Evolutionary conservation across 2,329 filamentous ascomycete genomes (phyloP).

Genomic region (Apiospora phragmitis): DNA sequence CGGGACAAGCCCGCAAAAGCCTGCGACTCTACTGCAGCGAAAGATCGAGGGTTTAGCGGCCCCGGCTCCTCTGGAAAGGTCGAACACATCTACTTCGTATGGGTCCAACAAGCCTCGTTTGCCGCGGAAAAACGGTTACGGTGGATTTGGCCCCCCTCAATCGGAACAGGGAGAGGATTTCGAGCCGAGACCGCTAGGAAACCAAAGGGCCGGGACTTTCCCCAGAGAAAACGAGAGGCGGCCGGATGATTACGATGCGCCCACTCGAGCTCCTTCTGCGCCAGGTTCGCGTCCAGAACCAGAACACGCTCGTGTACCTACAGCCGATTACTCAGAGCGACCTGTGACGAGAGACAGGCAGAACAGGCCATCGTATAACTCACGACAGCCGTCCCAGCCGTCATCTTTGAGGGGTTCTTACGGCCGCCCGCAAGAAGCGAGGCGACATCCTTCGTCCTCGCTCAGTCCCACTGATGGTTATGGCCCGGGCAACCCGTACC

Average conservation of each 20-base stretch:
- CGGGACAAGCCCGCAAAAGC: conserved; percentile 7
- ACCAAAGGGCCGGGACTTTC: conserved; percentile 54
- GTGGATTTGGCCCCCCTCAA: conserved; percentile 54
- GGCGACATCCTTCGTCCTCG: conserved; percentile 38
- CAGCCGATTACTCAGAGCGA: conserved; percentile 25
- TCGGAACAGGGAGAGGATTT: conserved; percentile 36
- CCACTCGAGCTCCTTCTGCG: conserved; percentile 48
- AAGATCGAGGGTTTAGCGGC: conserved; percentile 1
- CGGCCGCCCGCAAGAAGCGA: conserved; percentile 38
- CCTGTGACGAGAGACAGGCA: conserved; percentile 26
- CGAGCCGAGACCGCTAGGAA: conserved; percentile 38
- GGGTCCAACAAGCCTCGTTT: conserved; percentile 38
- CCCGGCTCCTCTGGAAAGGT: conserved; percentile 21
- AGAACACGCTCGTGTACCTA: conserved; percentile 34
- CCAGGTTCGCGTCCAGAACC: conserved; percentile 45
- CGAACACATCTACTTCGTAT: conserved; percentile 29
- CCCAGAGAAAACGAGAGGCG: conserved; percentile 38
- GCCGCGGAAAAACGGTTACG: conserved; percentile 55
- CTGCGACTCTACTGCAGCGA: conserved; percentile 8
- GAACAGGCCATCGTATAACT: conserved; percentile 44
- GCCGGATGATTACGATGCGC: conserved; percentile 32
- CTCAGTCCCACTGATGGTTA: conserved; percentile 63
- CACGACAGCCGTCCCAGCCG: conserved; percentile 49
- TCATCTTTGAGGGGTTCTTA: conserved; percentile 45
- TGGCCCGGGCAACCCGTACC: conserved; percentile 63